phyloP scores from a whole-genome alignment of 139 green algal species.

The Coccomyxa sp. region DNA sequence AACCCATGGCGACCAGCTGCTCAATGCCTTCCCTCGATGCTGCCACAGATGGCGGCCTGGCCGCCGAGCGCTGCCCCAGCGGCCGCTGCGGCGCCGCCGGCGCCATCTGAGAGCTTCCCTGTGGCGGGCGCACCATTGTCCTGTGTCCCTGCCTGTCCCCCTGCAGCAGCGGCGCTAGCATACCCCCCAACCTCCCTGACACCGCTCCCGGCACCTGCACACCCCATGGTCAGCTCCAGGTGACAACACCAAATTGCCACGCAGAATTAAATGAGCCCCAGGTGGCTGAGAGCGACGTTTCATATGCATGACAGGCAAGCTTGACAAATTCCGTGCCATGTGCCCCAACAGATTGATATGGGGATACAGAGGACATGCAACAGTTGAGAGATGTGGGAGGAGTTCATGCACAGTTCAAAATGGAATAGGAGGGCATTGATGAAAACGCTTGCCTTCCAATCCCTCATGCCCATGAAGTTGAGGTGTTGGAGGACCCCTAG shows the following conservation, averaged over 20 bases:
- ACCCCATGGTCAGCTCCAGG: not conserved
- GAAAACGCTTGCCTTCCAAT: not conserved
- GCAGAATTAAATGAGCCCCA: too few species aligned
- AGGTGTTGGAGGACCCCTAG: not conserved
- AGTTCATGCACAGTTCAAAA: not conserved
- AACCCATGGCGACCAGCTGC: slow-evolving; percentile 56
- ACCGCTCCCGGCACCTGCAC: not conserved
- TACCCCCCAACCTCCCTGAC: not conserved
- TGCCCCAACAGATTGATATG: too few species aligned
- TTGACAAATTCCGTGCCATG: too few species aligned
- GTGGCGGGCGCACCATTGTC: not conserved
- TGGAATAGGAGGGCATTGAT: too few species aligned
- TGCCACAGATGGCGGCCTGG: not conserved
- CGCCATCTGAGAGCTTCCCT: not conserved
- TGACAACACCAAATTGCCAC: too few species aligned
- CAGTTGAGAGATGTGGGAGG: not conserved
- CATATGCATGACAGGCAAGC: too few species aligned
- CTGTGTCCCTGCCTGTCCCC: slow-evolving; percentile 10
- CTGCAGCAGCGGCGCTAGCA: not conserved
- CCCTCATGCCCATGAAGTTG: not conserved
- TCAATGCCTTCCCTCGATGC: slow-evolving; percentile 5
- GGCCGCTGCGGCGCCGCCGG: too few species aligned
- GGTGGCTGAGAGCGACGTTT: too few species aligned
- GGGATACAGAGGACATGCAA: too few species aligned
- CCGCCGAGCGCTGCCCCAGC: too few species aligned